A percentile compares a stretch with the other conserved stretches of the same genome.
phyloP scores from a whole-genome alignment of 2,329 filamentous ascomycete genomes.

The Thelonectria discophora region DNA sequence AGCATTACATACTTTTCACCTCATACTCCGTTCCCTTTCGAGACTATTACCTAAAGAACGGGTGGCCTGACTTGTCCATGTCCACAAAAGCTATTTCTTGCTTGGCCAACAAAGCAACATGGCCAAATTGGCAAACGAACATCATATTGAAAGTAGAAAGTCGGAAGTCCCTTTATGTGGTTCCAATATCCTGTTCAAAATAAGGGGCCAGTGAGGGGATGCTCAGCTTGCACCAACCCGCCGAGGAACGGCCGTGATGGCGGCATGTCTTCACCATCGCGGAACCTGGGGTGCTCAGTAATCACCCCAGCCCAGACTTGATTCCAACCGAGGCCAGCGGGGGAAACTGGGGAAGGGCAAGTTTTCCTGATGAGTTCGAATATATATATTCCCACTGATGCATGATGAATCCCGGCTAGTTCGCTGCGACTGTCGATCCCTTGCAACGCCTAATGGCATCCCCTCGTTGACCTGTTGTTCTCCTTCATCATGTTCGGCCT shows the following conservation, averaged over 20 bases:
- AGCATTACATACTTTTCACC: background rate
- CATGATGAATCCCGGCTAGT: constrained; percentile 24
- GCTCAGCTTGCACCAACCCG: background rate
- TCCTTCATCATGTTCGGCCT: constrained; percentile 28
- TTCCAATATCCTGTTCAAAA: background rate
- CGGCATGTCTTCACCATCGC: constrained; percentile 9
- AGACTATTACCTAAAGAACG: constrained; percentile 31
- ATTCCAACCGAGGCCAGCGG: constrained; percentile 17
- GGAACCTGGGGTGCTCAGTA: constrained; percentile 35
- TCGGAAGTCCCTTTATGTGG: background rate
- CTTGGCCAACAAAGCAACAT: background rate
- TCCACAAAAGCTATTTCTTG: constrained; percentile 21
- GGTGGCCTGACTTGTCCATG: constrained; percentile 12
- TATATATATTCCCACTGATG: constrained; percentile 15
- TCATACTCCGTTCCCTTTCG: constrained; percentile 24
- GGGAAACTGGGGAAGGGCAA: background rate
- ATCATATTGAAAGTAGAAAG: background rate
- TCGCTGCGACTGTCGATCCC: constrained; percentile 25
- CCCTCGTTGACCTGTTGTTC: constrained; percentile 26
- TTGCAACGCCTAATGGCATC: constrained; percentile 31
- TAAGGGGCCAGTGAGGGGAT: background rate
- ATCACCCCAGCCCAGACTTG: constrained; percentile 23
- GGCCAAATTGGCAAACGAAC: background rate
- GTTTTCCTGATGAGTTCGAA: background rate
- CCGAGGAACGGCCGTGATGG: constrained; percentile 34